A percentile compares a stretch with the other conserved stretches of the same genome.
Evolutionary conservation across 257 asterid genomes (phyloP).

Genomic region (Ilex asprella): DNA sequence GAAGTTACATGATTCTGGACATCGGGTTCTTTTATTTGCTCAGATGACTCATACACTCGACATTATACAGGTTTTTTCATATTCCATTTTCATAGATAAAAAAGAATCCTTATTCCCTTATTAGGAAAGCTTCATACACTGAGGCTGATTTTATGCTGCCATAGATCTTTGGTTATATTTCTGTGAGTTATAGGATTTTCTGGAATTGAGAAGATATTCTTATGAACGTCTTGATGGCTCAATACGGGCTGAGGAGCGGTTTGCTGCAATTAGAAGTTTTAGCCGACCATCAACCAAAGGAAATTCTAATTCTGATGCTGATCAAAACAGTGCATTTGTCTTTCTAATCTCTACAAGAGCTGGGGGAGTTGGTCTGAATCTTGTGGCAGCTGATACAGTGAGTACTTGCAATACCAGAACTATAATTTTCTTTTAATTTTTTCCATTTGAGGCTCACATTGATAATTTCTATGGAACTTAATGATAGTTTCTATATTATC

Average conservation of each 20-base stretch:
- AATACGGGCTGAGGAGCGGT: slow-evolving; percentile 92
- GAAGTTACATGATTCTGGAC: slow-evolving; percentile 61
- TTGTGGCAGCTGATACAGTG: slow-evolving; percentile 98
- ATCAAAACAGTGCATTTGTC: slow-evolving; percentile 47
- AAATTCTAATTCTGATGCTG: slow-evolving; percentile 25
- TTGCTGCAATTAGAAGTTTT: slow-evolving; percentile 90
- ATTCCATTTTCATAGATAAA: slow-evolving; percentile 3
- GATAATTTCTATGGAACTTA: too few relatives aligned
- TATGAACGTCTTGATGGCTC: slow-evolving; percentile 99
- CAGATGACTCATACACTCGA: slow-evolving; percentile 98
- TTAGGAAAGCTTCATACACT: too few relatives aligned
- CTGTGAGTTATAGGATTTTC: slow-evolving; percentile 50
- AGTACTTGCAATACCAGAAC: slow-evolving; percentile 14
- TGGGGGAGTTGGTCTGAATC: slow-evolving; percentile 96
- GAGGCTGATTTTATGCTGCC: not conserved
- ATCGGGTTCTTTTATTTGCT: slow-evolving; percentile 80
- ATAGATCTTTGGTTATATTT: too few relatives aligned
- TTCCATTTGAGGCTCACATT: not conserved
- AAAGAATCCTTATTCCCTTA: too few relatives aligned
- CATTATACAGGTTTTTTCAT: slow-evolving; percentile 63
- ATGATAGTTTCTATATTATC: too few relatives aligned
- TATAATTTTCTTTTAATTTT: not conserved
- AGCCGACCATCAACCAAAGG: slow-evolving; percentile 35
- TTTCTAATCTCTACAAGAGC: slow-evolving; percentile 96
- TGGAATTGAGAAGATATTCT: slow-evolving; percentile 74